Conservation (phyloP, 805 yeast genomes). For the Dipodascus geniculatus region DNA sequence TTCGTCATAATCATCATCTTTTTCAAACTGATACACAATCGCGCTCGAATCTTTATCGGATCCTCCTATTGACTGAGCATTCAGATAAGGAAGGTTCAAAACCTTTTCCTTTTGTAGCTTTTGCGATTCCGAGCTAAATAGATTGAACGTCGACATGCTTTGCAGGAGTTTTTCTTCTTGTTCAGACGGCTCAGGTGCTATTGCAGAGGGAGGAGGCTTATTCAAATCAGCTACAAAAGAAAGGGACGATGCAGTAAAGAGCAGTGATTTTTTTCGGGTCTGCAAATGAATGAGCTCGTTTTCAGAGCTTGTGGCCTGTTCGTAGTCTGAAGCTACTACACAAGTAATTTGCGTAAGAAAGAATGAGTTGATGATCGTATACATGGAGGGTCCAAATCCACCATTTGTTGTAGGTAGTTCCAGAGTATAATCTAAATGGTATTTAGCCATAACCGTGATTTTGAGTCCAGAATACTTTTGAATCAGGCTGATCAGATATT, state of each 20-base stretch:
- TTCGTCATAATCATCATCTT: conserved; percentile 96
- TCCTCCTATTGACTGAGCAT: conserved; percentile 56
- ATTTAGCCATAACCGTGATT: neutral
- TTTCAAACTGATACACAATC: conserved; percentile 87
- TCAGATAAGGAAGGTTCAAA: conserved; percentile 69
- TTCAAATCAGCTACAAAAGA: conserved; percentile 40
- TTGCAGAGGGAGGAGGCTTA: conserved; percentile 29
- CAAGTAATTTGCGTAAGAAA: neutral
- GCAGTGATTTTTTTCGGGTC: conserved; percentile 36
- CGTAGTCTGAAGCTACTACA: conserved; percentile 23
- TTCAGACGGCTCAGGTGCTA: conserved; percentile 17
- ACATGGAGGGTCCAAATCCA: neutral
- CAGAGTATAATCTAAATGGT: neutral
- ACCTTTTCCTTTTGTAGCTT: conserved; percentile 71
- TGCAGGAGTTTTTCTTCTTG: conserved; percentile 38
- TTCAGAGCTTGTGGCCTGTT: conserved; percentile 30
- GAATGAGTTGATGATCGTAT: neutral
- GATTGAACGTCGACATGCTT: conserved; percentile 78
- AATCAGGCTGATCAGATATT: conserved; percentile 12
- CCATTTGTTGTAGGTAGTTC: neutral
- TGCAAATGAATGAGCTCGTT: conserved; percentile 39
- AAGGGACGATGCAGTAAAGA: conserved; percentile 43
- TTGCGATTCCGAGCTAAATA: conserved; percentile 66
- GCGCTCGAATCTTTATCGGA: conserved; percentile 76
- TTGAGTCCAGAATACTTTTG: conserved; percentile 7